phyloP scores from a whole-genome alignment of 176 grass and related monocot genomes.

The Carex cristatella region DNA sequence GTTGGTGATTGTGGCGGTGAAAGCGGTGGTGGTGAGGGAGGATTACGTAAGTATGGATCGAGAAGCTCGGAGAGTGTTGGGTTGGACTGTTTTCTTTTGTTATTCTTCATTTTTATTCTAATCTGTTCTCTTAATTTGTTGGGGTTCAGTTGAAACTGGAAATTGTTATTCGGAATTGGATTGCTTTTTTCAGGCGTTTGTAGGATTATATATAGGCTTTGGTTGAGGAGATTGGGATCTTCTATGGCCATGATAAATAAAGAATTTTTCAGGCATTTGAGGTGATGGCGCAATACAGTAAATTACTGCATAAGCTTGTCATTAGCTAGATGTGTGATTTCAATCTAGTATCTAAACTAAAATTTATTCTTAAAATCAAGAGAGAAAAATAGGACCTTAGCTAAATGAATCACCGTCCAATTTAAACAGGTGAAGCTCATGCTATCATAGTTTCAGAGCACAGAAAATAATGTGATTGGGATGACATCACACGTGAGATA shows the following conservation, averaged over 20 bases:
- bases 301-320: not conserved
- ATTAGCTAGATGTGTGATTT: not conserved
- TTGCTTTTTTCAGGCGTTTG: not conserved
- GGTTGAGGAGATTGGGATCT: not conserved
- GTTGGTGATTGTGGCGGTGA: not conserved
- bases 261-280: not conserved
- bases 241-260: not conserved
- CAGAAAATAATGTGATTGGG: not conserved
- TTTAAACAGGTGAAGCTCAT: not conserved
- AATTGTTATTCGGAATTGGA: not conserved
- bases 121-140: not conserved
- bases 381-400: not conserved
- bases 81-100: not conserved
- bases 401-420: not conserved
- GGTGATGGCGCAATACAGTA: not conserved
- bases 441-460: not conserved
- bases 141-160: not conserved
- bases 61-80: slow-evolving; percentile 9
- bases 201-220: not conserved
- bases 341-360: not conserved
- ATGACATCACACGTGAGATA: not conserved
- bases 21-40: not conserved
- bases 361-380: not conserved
- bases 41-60: slow-evolving; percentile 1
- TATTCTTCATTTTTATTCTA: not conserved